Percentiles rank a stretch among this genome's conserved stretches.
Evolutionary conservation across 805 yeast genomes (phyloP).

Genomic region (Starmerella kuoi): DNA sequence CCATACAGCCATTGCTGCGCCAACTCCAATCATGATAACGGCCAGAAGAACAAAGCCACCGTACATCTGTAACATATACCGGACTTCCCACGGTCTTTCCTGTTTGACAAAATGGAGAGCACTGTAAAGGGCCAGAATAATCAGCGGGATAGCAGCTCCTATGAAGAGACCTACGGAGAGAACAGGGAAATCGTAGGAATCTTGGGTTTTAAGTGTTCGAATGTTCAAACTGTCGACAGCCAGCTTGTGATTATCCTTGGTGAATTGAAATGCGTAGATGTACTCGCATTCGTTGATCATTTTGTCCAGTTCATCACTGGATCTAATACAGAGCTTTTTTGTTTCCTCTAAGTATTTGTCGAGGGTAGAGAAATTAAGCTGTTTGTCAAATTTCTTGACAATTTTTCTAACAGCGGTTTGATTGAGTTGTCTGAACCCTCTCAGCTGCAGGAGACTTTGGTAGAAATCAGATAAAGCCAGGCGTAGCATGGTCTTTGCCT

Average conservation of each 20-base stretch:
- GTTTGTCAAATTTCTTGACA: conserved; percentile 80
- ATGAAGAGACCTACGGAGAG: conserved; percentile 54
- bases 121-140: conserved; percentile 43
- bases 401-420: conserved; percentile 83
- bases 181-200: conserved; percentile 30
- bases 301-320: conserved; percentile 46
- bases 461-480: conserved; percentile 61
- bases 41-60: conserved; percentile 69
- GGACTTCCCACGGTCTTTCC: conserved; percentile 39
- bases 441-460: conserved; percentile 55
- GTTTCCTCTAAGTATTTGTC: conserved; percentile 45
- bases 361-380: conserved; percentile 36
- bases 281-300: conserved; percentile 54
- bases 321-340: conserved; percentile 39
- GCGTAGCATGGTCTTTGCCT: conserved; percentile 57
- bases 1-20: conserved; percentile 64
- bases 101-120: conserved; percentile 36
- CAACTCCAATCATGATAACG: conserved; percentile 51
- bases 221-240: conserved; percentile 60
- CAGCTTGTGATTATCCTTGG: conserved; percentile 55
- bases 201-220: conserved; percentile 27
- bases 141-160: conserved; percentile 61
- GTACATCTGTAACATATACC: conserved; percentile 70
- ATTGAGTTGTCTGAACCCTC: conserved; percentile 62
- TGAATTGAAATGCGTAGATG: conserved; percentile 52